These are phyloP conservation scores for Diaporthe amygdali DNA, from an alignment of 2,329 filamentous ascomycete genomes.

Conservation along the genomic window DNA sequence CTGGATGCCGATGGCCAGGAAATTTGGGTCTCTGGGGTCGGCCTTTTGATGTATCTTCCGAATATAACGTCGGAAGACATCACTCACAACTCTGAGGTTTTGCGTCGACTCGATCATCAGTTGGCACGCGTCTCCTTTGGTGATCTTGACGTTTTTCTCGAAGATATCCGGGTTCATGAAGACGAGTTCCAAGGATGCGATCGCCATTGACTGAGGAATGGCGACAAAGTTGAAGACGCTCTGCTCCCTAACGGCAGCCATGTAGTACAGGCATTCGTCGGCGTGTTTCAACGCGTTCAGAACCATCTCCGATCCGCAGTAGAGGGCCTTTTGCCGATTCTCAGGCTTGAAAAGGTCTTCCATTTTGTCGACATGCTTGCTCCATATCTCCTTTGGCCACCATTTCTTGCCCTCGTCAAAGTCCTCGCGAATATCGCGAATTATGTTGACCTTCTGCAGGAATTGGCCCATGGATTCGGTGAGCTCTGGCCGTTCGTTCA, in stretches of 20 bases:
- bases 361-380: conserved; percentile 88
- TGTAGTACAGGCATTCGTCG: conserved; percentile 97
- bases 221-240: conserved; percentile 99
- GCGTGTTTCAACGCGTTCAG: conserved; percentile 84
- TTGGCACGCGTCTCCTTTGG: conserved; percentile 89
- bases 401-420: conserved; percentile 86
- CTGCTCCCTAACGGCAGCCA: conserved; percentile 92
- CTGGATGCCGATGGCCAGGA: conserved; percentile 86
- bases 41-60: conserved; percentile 92
- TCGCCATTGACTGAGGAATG: conserved; percentile 96
- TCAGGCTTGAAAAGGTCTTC: conserved; percentile 88
- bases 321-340: conserved; percentile 77
- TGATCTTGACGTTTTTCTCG: conserved; percentile 90
- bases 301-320: conserved; percentile 93
- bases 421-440: conserved; percentile 93
- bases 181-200: conserved; percentile 88
- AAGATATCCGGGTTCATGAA: conserved; percentile 93
- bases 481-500: conserved; percentile 78
- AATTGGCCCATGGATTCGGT: conserved; percentile 98
- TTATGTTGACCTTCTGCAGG: conserved; percentile 98
- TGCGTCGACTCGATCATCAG: conserved; percentile 94
- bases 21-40: conserved; percentile 90
- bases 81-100: conserved; percentile 81
- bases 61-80: conserved; percentile 79
- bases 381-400: conserved; percentile 97